Evolutionary conservation across 2,329 filamentous ascomycete species (phyloP), one percentile per base, ranked within the genome.

Genomic region (Penicillium sp.): DNA sequence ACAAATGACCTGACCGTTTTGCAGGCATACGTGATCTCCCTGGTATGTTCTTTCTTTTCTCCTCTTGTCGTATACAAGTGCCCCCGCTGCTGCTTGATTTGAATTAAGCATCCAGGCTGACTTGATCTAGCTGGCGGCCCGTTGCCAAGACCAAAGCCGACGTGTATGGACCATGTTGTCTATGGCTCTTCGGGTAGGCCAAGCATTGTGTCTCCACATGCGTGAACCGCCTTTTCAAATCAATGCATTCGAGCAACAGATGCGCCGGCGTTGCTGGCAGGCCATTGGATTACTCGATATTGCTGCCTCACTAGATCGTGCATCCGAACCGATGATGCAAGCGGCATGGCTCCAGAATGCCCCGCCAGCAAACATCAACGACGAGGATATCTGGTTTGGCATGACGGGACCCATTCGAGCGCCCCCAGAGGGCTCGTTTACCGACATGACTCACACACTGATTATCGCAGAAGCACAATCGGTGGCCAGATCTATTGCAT

Each of bases 281-380:
- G 45, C 37, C 2, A 64, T 63, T 15, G 56, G 57, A 1, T 32
- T 60, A 21, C 53, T 64, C 6, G 60, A 63, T 33, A 18, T 63
- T 2, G 45, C 59, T 37, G 55, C 57, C 4, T 55, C 57, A 1
- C 47, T 58, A 6, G 59, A 63, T 33, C 45, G 59, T 10, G 60
- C 58, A 18, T 59, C 59, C 8, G 62, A 62, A 25, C 59, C 57
- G n/a, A 63, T 64, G 56, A 62, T 64, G 50, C 56, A 54, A 40
- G 48, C 52, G 4, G 47, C 35, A 10, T 64, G 59, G 58, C 33
- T 63, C 9, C 36, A 58, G 21, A 49, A 51, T 9, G 50, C 60
- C 25, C 47, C 29, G 3, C 58, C 56, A 4, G 40, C 50, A 3
- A 62, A 61, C 25, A 50, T 59, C 39, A 60, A 60, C 19, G 58